A percentile compares a stretch with the other conserved stretches of the same genome.
These are phyloP conservation scores for Rhodosporidiobolus odoratus DNA, from an alignment of 768 basidiomycete genomes.

Conservation along the genomic window DNA sequence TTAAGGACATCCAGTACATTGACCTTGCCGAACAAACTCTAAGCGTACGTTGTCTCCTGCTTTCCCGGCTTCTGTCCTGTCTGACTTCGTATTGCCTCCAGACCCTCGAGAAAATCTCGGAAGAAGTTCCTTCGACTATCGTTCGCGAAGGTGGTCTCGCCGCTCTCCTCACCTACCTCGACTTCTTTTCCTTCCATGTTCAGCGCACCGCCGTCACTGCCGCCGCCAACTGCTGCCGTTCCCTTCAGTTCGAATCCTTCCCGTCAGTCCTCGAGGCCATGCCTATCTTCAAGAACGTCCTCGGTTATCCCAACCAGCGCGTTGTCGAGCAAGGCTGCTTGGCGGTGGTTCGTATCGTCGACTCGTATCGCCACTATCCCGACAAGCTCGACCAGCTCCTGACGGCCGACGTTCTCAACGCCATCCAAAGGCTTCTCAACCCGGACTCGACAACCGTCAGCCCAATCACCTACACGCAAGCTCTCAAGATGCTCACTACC, in stretches of 20 bases:
- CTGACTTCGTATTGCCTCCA: slow-evolving; percentile 44
- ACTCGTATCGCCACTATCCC: slow-evolving; percentile 78
- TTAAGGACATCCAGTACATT: slow-evolving; percentile 94
- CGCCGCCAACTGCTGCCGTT: slow-evolving; percentile 92
- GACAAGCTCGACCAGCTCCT: slow-evolving; percentile 73
- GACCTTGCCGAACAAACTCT: slow-evolving; percentile 97
- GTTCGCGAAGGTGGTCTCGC: slow-evolving; percentile 91
- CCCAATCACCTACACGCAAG: slow-evolving; percentile 68
- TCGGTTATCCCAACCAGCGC: slow-evolving; percentile 86
- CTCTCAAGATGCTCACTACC: slow-evolving; percentile 79
- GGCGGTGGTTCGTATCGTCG: slow-evolving; percentile 88
- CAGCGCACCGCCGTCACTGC: slow-evolving; percentile 95
- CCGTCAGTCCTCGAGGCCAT: slow-evolving; percentile 74
- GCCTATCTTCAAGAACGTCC: slow-evolving; percentile 84
- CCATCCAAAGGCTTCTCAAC: slow-evolving; percentile 39
- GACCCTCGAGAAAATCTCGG: slow-evolving; percentile 98
- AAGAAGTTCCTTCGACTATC: slow-evolving; percentile 92
- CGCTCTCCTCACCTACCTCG: slow-evolving; percentile 87
- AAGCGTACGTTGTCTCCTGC: slow-evolving; percentile 61
- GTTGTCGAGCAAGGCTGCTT: slow-evolving; percentile 96
- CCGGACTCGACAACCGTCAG: slow-evolving; percentile 34
- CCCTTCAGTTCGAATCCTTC: slow-evolving; percentile 82
- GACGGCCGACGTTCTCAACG: slow-evolving; percentile 60
- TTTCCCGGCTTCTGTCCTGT: neutral
- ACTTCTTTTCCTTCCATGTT: slow-evolving; percentile 97